Base-by-base conservation (phyloP, 2,329 filamentous ascomycete species). In the Hypocreales sp. region DNA sequence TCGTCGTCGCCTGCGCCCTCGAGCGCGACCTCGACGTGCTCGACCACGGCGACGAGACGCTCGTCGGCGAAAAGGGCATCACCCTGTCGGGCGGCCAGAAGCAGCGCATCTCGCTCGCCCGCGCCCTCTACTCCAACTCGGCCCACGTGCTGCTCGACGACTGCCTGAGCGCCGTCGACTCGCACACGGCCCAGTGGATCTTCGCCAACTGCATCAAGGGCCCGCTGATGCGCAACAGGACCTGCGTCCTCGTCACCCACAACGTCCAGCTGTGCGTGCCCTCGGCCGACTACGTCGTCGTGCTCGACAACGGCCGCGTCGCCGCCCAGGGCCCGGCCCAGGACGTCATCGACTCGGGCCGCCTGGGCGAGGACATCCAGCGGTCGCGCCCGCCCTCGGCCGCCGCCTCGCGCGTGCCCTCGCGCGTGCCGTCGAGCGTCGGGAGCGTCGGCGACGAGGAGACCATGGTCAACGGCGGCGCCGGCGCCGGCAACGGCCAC, bases 181-280 rank as follows among this genome's bases (percentile, higher is more conserved):
- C 90, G 4, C 90, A 98, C 43, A 95, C 90, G 0, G 86, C 86
- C 3, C 92, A 94, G 50, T 94, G 92, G 77, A 95, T 98, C 39
- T 95, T 95, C 55, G 79, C 79, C 47, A 79, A 93, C 51, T 92
- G 86, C 33, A 76, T 98, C 36, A 76, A 76, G 40, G 90, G 90
- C 3, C 80, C 82, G 5, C 56, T 98, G 27, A 95, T 98, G 90
- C 59, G 67, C 31, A 66, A 75, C 44, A 74, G 90, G 22, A 95
- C 90, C 16, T 95, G 90, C 50, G 82, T 98, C 29, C 64, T 98
- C 23, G 87, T 98, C 20, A 94, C 90, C 0, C 90, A 98, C 58
- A 98, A 95, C 44, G 71, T 90, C 16, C 70, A 80, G n/a, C 67
- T 98, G 12, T 90, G 83, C 39, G 72, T 84, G 7, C 83, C 86